phyloP scores from a whole-genome alignment of 768 basidiomycete genomes.

The Tricholoma flavovirens region DNA sequence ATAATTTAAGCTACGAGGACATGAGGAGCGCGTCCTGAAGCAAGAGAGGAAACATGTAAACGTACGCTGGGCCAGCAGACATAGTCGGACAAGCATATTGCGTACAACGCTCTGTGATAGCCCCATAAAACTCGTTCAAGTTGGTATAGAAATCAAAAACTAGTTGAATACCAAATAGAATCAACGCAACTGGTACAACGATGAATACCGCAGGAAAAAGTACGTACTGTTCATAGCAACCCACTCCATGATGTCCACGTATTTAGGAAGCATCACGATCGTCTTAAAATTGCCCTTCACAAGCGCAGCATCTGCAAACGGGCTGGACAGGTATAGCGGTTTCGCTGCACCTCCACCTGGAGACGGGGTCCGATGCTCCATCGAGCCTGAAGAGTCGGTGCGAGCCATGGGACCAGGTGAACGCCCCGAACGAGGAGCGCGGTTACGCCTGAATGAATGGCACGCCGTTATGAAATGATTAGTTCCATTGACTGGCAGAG shows the following conservation, averaged over 20 bases:
- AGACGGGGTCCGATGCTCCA: constrained; percentile 27
- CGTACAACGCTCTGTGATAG: constrained; percentile 90
- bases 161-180: constrained; percentile 21
- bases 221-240: constrained; percentile 87
- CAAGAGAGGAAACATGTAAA: constrained; percentile 32
- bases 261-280: constrained; percentile 94
- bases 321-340: constrained; percentile 86
- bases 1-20: constrained; percentile 69
- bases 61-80: constrained; percentile 73
- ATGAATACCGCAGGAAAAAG: background rate
- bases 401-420: constrained; percentile 31
- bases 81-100: constrained; percentile 86
- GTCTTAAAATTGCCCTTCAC: constrained; percentile 99
- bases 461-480: constrained; percentile 10
- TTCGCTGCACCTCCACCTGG: constrained; percentile 37
- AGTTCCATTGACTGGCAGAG: background rate
- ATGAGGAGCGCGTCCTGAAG: background rate
- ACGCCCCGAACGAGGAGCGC: constrained; percentile 29
- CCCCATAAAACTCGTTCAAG: constrained; percentile 94
- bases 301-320: constrained; percentile 91
- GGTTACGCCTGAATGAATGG: constrained; percentile 22
- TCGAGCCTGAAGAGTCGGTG: constrained; percentile 24
- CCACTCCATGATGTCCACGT: constrained; percentile 95
- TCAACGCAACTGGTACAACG: background rate
- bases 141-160: constrained; percentile 98